These are phyloP conservation scores for Neospora caninum DNA, from an alignment of 169 alveolate genomes.

Conservation along the genomic window DNA sequence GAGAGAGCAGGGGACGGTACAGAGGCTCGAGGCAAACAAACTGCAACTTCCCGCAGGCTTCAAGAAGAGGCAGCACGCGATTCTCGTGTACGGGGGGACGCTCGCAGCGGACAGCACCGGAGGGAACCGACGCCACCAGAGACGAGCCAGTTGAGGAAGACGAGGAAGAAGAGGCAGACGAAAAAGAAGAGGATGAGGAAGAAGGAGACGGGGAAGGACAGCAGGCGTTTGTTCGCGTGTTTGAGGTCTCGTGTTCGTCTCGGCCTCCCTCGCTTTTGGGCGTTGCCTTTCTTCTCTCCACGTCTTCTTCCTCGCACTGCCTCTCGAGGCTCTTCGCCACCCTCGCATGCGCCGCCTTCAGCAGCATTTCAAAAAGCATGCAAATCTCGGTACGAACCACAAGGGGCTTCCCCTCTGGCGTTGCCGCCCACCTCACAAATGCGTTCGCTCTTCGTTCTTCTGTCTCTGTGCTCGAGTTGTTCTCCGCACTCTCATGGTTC, in stretches of 20 bases:
- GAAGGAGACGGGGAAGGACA: not conserved
- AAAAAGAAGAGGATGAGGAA: not conserved
- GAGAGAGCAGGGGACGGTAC: conserved; percentile 23
- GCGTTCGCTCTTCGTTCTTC: not conserved
- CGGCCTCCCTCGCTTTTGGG: no score
- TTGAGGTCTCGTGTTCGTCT: no score
- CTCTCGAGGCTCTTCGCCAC: not conserved
- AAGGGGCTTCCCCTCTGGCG: conserved; percentile 6
- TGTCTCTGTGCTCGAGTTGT: not conserved
- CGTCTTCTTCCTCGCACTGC: not conserved
- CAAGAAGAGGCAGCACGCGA: conserved; percentile 46
- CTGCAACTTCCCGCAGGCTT: conserved; percentile 47
- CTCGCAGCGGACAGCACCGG: not conserved
- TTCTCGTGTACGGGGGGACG: not conserved
- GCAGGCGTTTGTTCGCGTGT: no score
- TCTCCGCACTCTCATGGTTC: not conserved
- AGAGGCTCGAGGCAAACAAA: conserved; percentile 26
- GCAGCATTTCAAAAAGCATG: not conserved
- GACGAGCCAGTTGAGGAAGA: not conserved
- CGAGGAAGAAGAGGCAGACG: not conserved
- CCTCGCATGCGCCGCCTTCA: not conserved
- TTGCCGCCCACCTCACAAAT: not conserved
- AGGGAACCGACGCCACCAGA: not conserved
- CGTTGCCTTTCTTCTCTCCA: no score
- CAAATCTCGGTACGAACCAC: not conserved